Evolutionary conservation across 164 flowering plant genomes (phyloP), one percentile per base, ranked within the genome.

Genomic region (Macadamia tetraphylla): DNA sequence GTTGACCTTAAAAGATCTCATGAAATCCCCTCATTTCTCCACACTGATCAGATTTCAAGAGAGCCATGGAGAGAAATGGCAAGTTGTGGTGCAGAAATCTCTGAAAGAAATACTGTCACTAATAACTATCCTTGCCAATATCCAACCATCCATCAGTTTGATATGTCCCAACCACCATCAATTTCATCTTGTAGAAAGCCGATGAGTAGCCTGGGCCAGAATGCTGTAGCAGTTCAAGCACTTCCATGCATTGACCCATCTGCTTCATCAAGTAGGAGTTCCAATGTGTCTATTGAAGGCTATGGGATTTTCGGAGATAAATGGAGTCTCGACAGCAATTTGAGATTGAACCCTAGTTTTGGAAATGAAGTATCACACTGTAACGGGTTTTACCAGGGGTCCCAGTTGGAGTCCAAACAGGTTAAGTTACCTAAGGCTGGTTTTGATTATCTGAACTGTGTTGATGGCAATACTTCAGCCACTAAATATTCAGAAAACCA

Each of bases 11-110:
- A 61, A 23, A 76, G 65, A 53, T 63, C 63, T 18, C 76, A 63
- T 62, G 81, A 70, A 53, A 55, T 63, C 53, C 73, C 75, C 43
- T 52, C 60, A 59, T 76, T 61, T 70, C 62, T 58, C 58, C 56
- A 66, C 29, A 64, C 70, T 58, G 79, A 73, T 72, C 71, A 69
- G 55, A 65, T 23, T 57, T 75, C 67, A 17, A 57, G 67, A 58
- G 75, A 67, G 60, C 40, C 60, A 53, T 69, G 63, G 76, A 69
- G 29, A 46, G 81, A 68, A 60, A 77, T 60, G 70, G 77, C 66
- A 64, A 63, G 75, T 51, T 80, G 73, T 75, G 83, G 82, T 56
- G 73, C 75, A 12, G 83, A 79, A 67, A 71, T 83, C 42, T 72
- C 75, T 42, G 79, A 77, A 67, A 78, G 67, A 59, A 74, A 67